Evolutionary conservation across 2,329 filamentous ascomycete genomes (phyloP), one percentile per base, ranked within the genome.

Genomic region (Ophiostoma triangulosporum): DNA sequence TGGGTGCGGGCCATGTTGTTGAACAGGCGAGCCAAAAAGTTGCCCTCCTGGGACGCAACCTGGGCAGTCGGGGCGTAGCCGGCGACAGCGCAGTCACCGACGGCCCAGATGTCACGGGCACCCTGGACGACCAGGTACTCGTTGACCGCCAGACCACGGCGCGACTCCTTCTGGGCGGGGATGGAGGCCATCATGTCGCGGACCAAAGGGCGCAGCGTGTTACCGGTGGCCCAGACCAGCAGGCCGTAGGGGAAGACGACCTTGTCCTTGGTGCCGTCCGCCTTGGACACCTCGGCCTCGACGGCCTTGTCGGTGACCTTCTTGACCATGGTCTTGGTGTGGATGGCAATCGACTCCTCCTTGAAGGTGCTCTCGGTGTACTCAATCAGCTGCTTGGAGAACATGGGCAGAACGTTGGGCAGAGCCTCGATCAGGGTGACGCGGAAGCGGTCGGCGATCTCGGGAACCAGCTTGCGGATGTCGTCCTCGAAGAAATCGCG

Each of bases 331-430:
- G 93, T 97, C 81, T 97, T 97, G 63, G 93, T 95, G 70, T 88
- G 86, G 72, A 98, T 95, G 62, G 88, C 84, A 66, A 98, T 98
- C 66, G 89, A 90, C 72, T 98, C 93, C 75, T 98, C 93, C 73
- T 95, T 93, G 76, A 98, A 94, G 48, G 91, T 96, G 71, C 90
- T 91, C 74, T 98, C 93, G 62, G 93, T 98, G 77, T 98, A 98
- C 65, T 98, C 93, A 66, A 98, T 97, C 65, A 98, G 77, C 71
- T 95, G 89, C 80, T 97, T 97, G 68, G 88, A 95, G 78, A 98
- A 98, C 78, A 90, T 95, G 64, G 93, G 93, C 60, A 98, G 80
- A 51, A 95, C 90, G 69, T 94, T 96, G 63, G 93, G 93, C 32
- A 98, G 81, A 57, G 93, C 93, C 74, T 98, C 93, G 60, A 98